These are phyloP conservation scores for Candida wancherniae DNA, from an alignment of 805 yeast genomes.

Conservation along the genomic window DNA sequence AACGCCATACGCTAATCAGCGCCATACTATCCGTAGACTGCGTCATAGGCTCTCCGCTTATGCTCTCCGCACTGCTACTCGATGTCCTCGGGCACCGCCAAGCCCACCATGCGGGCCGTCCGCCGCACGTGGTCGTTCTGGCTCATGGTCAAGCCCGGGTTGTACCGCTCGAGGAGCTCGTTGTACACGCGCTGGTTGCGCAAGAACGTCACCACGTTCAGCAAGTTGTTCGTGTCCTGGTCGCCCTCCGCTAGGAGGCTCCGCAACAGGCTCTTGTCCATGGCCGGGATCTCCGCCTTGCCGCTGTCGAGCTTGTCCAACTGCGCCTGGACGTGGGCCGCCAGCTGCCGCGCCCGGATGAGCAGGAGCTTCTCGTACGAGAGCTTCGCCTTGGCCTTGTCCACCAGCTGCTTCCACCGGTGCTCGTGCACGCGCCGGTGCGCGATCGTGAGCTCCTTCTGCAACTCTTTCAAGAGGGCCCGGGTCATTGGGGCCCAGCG, in stretches of 20 bases:
- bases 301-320: constrained; percentile 21
- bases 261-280: constrained; percentile 4
- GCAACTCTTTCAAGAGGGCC: constrained; percentile 22
- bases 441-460: constrained; percentile 37
- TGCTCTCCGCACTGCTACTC: too few species aligned
- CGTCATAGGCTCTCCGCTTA: too few species aligned
- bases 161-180: constrained; percentile 77
- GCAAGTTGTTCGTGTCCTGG: constrained; percentile 32
- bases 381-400: constrained; percentile 43
- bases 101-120: constrained; percentile 88
- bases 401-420: constrained; percentile 37
- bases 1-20: too few species aligned
- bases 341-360: constrained; percentile 32
- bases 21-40: not conserved
- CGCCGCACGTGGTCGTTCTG: constrained; percentile 73
- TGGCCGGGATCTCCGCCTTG: constrained; percentile 10
- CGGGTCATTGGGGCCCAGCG: constrained; percentile 11
- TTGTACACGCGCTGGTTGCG: constrained; percentile 71
- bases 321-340: constrained; percentile 30
- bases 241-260: constrained; percentile 8
- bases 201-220: constrained; percentile 60
- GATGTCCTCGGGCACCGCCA: constrained; percentile 39
- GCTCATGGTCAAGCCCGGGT: constrained; percentile 74
- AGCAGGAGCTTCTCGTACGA: constrained; percentile 47
- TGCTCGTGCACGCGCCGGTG: constrained; percentile 31